Evolutionary conservation across 176 grass and related monocot genomes (phyloP).

Genomic region (Avena sativa): DNA sequence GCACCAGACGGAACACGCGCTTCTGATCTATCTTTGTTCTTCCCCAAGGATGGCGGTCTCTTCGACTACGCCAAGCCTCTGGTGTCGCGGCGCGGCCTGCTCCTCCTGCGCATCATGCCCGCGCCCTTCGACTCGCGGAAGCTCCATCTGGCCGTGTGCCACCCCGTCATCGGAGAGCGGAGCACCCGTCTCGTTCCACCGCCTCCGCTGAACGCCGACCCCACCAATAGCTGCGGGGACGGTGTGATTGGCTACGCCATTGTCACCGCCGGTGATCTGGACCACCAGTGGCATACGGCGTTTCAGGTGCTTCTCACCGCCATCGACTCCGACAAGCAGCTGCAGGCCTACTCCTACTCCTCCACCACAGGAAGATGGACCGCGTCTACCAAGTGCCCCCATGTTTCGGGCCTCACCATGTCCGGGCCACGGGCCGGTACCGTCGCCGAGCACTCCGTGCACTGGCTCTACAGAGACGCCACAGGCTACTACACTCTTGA

Average conservation of each 20-base stretch:
- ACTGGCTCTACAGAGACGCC: background rate
- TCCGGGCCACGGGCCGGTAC: background rate
- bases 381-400: background rate
- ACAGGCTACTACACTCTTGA: background rate
- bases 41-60: background rate
- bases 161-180: background rate
- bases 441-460: background rate
- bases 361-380: background rate
- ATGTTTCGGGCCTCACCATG: background rate
- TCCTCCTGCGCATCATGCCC: background rate
- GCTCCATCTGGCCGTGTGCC: slow-evolving; percentile 1
- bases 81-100: background rate
- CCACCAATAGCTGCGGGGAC: background rate
- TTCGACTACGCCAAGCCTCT: background rate
- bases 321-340: background rate
- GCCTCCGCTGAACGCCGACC: background rate
- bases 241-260: background rate
- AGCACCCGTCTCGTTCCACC: background rate
- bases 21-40: background rate
- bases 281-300: no score
- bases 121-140: background rate
- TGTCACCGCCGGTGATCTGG: background rate
- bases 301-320: background rate
- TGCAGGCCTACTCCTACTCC: background rate
- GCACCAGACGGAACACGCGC: no score